Base-by-base conservation (phyloP, 2,329 filamentous ascomycete species). In the Pseudocercospora vitis region DNA sequence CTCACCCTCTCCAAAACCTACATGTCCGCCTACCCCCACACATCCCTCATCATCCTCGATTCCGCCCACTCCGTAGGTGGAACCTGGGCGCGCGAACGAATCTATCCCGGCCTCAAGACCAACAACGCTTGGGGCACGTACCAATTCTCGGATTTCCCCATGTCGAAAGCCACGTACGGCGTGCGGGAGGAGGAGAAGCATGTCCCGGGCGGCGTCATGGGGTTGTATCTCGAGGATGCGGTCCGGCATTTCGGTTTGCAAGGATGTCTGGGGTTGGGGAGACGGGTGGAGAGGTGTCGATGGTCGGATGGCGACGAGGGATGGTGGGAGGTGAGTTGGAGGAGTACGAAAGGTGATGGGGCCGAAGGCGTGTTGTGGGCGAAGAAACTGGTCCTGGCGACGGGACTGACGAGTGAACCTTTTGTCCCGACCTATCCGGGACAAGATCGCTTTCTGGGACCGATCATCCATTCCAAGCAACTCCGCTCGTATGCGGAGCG, bases 91-190 rank as follows among this genome's bases (percentile, higher is more conserved):
- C 74, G 81, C 50, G 74, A 86, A 32, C 79, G 86, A 1, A 70
- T 88, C 1, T 86, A 90, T 66, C 81, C 83, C 0, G 82, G 81
- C 1, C 76, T 91, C 44, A 86, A 83, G 63, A 83, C 81, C 49
- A 91, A 91, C 70, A 90, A 90, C 63, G 78, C 88, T 68, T 67
- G 85, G 5, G 86, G 86, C 1, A 86, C 82, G 0, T 88, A 84
- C 60, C 85, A 91, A 67, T 90, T 81, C 63, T 81, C 81, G 0
- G 87, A 88, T 62, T 88, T 87, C 53, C 85, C 85, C 19, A 86
- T 91, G 82, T n/a, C n/a, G n/a, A n/a, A n/a, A 32, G 6, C 7
- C 18, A 16, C 75, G 68, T 67, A 1, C 53, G 74, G 7, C 73
- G 73, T 50, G 71, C 71, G 77, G 21, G 70, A 74, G 45, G 58